Conservation (phyloP, 2,329 filamentous ascomycete genomes). For the Aspergillus chevalieri region DNA sequence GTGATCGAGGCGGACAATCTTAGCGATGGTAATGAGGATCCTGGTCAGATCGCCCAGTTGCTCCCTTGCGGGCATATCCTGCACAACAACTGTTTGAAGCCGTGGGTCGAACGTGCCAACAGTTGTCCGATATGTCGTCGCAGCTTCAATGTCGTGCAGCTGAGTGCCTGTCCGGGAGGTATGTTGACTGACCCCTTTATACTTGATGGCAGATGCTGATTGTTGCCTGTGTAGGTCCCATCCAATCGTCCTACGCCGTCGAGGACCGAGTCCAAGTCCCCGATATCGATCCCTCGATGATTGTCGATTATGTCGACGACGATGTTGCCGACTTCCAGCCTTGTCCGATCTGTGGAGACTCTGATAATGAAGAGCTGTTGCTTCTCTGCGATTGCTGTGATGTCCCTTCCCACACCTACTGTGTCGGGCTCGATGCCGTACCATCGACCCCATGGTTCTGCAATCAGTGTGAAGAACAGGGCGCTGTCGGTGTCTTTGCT, state of each 20-base stretch:
- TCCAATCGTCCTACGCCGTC: slow-evolving; percentile 53
- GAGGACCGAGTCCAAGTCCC: slow-evolving; percentile 63
- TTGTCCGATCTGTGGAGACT: slow-evolving; percentile 76
- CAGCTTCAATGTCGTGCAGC: slow-evolving; percentile 81
- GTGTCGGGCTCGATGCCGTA: slow-evolving; percentile 72
- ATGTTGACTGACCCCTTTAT: slow-evolving; percentile 31
- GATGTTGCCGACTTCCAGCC: slow-evolving; percentile 58
- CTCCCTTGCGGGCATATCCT: slow-evolving; percentile 82
- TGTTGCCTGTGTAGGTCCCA: slow-evolving; percentile 39
- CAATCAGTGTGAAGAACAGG: slow-evolving; percentile 62
- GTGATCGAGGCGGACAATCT: slow-evolving; percentile 22
- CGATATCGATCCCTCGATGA: slow-evolving; percentile 69
- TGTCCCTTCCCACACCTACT: slow-evolving; percentile 84
- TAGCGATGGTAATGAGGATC: slow-evolving; percentile 33
- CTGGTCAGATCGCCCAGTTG: slow-evolving; percentile 54
- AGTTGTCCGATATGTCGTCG: slow-evolving; percentile 96
- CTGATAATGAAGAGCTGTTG: slow-evolving; percentile 75
- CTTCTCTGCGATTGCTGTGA: slow-evolving; percentile 90
- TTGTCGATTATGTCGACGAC: slow-evolving; percentile 63
- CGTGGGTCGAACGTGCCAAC: slow-evolving; percentile 95
- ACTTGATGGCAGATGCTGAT: not conserved
- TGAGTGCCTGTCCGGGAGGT: slow-evolving; percentile 76
- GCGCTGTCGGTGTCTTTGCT: slow-evolving; percentile 34
- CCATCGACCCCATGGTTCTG: slow-evolving; percentile 85
- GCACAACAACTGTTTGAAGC: slow-evolving; percentile 85